Base-by-base conservation (phyloP, 1,284 basidiomycete species). In the Tylopilus sp. region DNA sequence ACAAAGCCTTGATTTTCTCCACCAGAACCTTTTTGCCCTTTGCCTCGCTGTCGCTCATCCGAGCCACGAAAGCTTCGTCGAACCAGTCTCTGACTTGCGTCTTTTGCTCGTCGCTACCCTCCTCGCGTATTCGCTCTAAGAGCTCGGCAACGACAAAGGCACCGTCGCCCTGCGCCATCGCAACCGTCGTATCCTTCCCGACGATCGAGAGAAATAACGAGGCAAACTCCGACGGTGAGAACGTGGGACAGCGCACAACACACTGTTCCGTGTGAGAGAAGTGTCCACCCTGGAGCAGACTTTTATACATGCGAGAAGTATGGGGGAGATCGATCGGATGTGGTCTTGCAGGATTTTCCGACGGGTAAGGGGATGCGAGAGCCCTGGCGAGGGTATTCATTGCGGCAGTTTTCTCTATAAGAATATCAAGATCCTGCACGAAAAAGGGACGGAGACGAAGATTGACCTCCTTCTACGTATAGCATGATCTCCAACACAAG, bases 221-320 rank as follows among this genome's bases (percentile, higher is more conserved):
- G 0, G 86, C 83, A 52, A 92, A 86, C 1, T 64, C 64, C 2
- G 65, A 60, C 1, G 86, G 72, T 13, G 81, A 77, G 73, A 82
- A 87, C 4, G 64, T 60, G 1, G 70, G 57, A 1, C 74, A 65
- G 16, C 71, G 67, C 6, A 75, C 69, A 36, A 93, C 72, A 1
- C 74, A 55, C 38, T 77, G 76, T 3, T 80, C 77, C 0, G 75
- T 65, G 37, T 81, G 82, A 49, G 81, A 84, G 69, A 83, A 94
- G 65, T 93, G 91, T 0, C 92, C 92, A n/a, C 92, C 92, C 60
- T 92, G 88, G 0, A 95, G 75, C 11, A 94, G 79, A 1, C 82
- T 84, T 68, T 95, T 94, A 76, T 91, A 92, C 46, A 92, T 65
- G 37, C 92, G 77, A 2, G 88, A 85, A 2, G 84, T 79, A 64